Percentiles rank a stretch among this genome's conserved stretches.
These are phyloP conservation scores for Cucurbita ficifolia DNA, from an alignment of 306 rosid genomes.

Conservation along the genomic window DNA sequence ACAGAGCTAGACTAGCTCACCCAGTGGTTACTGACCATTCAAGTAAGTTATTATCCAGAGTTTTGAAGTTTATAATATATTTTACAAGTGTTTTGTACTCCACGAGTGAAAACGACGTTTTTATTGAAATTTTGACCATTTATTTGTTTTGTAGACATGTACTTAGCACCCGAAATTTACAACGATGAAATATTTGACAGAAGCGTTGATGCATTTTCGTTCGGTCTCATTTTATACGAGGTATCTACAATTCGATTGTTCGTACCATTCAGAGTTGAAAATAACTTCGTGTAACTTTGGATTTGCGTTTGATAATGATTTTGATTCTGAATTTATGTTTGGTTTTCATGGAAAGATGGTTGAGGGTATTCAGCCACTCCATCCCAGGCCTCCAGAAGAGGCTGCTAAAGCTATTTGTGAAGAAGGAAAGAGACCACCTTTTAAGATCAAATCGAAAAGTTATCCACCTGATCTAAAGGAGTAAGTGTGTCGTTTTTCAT, in stretches of 20 bases:
- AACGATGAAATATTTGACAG: slow-evolving; percentile 61
- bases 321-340: background rate
- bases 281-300: background rate
- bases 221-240: slow-evolving; percentile 84
- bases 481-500: slow-evolving; percentile 28
- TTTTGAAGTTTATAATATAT: background rate
- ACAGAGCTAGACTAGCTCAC: slow-evolving; percentile 47
- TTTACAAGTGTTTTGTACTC: background rate
- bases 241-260: slow-evolving; percentile 18
- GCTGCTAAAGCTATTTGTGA: slow-evolving; percentile 42
- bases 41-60: slow-evolving; percentile 32
- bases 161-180: slow-evolving; percentile 86
- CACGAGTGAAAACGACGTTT: background rate
- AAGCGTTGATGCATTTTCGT: slow-evolving; percentile 78
- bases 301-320: slow-evolving; percentile 4
- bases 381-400: slow-evolving; percentile 62
- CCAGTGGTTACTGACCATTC: slow-evolving; percentile 36
- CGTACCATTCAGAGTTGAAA: background rate
- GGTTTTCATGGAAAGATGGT: slow-evolving; percentile 42
- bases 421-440: slow-evolving; percentile 67
- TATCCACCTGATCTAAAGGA: slow-evolving; percentile 85
- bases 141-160: slow-evolving; percentile 41
- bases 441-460: slow-evolving; percentile 66
- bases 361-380: slow-evolving; percentile 68
- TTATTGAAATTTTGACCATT: background rate